Percentiles rank a stretch among this genome's conserved stretches.
Evolutionary conservation across 805 yeast species (phyloP).

Genomic region (Candida coleopterorum): DNA sequence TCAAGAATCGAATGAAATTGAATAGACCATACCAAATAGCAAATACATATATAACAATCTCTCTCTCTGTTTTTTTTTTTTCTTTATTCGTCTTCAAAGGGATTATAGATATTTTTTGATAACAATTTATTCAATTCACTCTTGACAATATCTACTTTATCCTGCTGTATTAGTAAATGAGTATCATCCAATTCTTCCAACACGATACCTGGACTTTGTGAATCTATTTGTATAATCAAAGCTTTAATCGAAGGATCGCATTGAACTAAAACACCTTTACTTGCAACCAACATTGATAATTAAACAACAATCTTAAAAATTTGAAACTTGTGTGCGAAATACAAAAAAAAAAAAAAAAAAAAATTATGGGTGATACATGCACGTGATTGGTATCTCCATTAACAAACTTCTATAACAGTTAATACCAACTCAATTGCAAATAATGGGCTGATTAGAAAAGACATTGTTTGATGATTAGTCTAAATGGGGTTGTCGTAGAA

Average conservation of each 20-base stretch:
- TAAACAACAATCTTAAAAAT: too few species aligned
- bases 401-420: too few species aligned
- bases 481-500: too few species aligned
- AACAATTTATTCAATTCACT: slow-evolving; percentile 69
- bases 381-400: too few species aligned
- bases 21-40: not conserved
- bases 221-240: slow-evolving; percentile 75
- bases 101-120: slow-evolving; percentile 81
- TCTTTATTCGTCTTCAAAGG: slow-evolving; percentile 64
- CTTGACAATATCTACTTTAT: slow-evolving; percentile 72
- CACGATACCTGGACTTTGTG: slow-evolving; percentile 64
- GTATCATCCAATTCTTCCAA: slow-evolving; percentile 84
- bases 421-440: too few species aligned
- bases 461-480: too few species aligned
- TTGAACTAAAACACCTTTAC: slow-evolving; percentile 39
- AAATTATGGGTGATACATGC: too few species aligned
- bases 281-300: slow-evolving; percentile 45
- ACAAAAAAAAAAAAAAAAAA: too few species aligned
- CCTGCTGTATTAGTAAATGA: slow-evolving; percentile 76
- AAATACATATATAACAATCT: not conserved
- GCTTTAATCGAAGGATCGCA: slow-evolving; percentile 94
- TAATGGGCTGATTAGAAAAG: too few species aligned
- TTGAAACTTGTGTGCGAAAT: too few species aligned
- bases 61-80: too few species aligned
- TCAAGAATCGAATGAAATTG: not conserved